These are phyloP conservation scores for Leishmania mexicana DNA, from an alignment of 208 protist genomes.

Conservation along the genomic window DNA sequence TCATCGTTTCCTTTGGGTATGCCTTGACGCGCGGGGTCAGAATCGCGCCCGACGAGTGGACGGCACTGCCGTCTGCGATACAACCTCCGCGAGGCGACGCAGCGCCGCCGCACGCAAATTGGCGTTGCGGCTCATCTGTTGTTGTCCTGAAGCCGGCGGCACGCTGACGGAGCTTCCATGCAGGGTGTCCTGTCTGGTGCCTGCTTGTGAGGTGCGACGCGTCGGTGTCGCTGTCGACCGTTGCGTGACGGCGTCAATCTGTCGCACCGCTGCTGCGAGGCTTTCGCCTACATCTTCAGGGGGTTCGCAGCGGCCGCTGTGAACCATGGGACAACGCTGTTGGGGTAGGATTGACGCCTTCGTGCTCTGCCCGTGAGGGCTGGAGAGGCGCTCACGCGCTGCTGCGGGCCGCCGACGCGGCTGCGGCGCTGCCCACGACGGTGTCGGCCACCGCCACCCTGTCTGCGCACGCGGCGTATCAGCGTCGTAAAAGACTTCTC, in stretches of 20 bases:
- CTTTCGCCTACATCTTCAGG: constrained; percentile 2
- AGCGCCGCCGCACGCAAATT: constrained; percentile 45
- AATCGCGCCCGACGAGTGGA: not conserved
- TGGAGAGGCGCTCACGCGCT: not conserved
- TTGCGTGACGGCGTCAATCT: constrained; percentile 24
- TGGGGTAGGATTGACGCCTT: not conserved
- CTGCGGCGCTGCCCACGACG: not conserved
- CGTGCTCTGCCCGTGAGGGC: not conserved
- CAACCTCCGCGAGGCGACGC: constrained; percentile 61
- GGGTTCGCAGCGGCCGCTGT: not conserved
- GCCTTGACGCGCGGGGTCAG: not conserved
- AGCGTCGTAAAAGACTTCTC: constrained; percentile 13
- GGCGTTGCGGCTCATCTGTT: constrained; percentile 21
- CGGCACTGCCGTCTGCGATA: constrained; percentile 60
- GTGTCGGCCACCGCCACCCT: not conserved
- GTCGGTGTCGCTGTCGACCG: constrained; percentile 4
- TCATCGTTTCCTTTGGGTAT: not conserved
- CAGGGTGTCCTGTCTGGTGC: not conserved
- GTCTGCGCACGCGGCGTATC: not conserved
- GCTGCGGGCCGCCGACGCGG: not conserved
- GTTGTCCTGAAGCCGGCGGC: constrained; percentile 4
- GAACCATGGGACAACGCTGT: not conserved
- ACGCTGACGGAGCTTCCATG: not conserved
- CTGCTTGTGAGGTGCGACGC: not conserved
- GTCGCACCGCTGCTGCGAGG: constrained; percentile 21